phyloP scores from a whole-genome alignment of 2,329 filamentous ascomycete genomes.

The Arthrocladium fulminans region DNA sequence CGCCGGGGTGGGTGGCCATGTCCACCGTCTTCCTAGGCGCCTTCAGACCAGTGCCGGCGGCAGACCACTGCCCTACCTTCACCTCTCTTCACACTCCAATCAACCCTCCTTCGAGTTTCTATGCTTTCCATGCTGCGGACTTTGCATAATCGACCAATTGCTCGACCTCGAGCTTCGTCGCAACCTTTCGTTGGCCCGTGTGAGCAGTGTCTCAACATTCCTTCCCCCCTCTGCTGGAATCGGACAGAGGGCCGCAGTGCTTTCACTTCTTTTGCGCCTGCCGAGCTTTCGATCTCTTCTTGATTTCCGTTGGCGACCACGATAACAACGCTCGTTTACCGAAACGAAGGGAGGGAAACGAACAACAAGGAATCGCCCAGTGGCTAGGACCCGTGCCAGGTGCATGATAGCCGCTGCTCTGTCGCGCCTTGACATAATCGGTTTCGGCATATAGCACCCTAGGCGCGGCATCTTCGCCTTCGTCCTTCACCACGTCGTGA shows the following conservation, averaged over 20 bases:
- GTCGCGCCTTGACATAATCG: background rate
- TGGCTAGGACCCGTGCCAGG: background rate
- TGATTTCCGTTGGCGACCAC: background rate
- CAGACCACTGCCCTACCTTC: background rate
- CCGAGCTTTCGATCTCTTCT: background rate
- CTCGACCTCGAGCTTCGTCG: background rate
- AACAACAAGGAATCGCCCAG: conserved; percentile 3
- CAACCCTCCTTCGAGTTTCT: background rate
- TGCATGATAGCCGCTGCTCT: conserved; percentile 7
- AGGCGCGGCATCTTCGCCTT: background rate
- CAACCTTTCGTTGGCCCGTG: background rate
- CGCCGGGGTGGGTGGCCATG: background rate
- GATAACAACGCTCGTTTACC: conserved; percentile 2
- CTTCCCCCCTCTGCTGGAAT: background rate
- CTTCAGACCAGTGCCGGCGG: background rate
- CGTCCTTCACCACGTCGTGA: background rate
- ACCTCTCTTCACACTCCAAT: background rate
- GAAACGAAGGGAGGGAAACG: background rate
- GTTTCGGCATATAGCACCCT: background rate
- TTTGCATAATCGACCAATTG: background rate
- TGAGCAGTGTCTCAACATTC: background rate
- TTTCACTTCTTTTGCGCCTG: conserved; percentile 3
- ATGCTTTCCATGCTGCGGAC: background rate
- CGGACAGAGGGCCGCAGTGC: background rate
- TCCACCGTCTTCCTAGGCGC: background rate